A percentile compares a stretch with the other conserved stretches of the same genome.
Conservation (phyloP, 148 eudicot species). For the Nepenthes gracilis region DNA sequence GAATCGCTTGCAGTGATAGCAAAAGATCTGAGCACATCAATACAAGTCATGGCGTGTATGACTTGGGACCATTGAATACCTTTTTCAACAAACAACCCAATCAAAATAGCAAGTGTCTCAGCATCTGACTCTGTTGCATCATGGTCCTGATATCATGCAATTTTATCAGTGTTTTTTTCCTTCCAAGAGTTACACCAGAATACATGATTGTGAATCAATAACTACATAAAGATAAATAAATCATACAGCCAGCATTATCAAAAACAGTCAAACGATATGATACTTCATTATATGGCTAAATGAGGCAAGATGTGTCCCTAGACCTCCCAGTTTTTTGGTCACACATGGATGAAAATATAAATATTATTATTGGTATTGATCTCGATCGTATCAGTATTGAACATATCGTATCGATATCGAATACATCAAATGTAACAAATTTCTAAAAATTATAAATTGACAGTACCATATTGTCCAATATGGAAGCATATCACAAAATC, state of each 20-base stretch:
- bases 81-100: slow-evolving; percentile 77
- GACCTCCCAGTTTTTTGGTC: too few relatives aligned
- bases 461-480: too few relatives aligned
- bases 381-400: too few relatives aligned
- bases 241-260: too few relatives aligned
- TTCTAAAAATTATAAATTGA: too few relatives aligned
- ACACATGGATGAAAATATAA: too few relatives aligned
- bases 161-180: slow-evolving; percentile 5
- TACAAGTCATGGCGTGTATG: slow-evolving; percentile 42
- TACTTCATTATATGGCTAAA: not conserved
- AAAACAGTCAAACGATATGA: not conserved
- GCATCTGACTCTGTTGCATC: slow-evolving; percentile 56
- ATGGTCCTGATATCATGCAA: slow-evolving; percentile 46
- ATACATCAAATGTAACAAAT: too few relatives aligned
- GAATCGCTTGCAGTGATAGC: slow-evolving; percentile 53
- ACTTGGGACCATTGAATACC: slow-evolving; percentile 71
- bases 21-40: slow-evolving; percentile 90
- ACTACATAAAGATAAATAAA: too few relatives aligned
- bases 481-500: too few relatives aligned
- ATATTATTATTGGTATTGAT: not conserved
- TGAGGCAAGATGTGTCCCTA: too few relatives aligned
- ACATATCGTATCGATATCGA: too few relatives aligned
- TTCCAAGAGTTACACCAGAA: not conserved
- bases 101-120: slow-evolving; percentile 66
- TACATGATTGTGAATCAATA: not conserved